Conservation (phyloP, 116 monocot genomes). For the Iris pallida region DNA sequence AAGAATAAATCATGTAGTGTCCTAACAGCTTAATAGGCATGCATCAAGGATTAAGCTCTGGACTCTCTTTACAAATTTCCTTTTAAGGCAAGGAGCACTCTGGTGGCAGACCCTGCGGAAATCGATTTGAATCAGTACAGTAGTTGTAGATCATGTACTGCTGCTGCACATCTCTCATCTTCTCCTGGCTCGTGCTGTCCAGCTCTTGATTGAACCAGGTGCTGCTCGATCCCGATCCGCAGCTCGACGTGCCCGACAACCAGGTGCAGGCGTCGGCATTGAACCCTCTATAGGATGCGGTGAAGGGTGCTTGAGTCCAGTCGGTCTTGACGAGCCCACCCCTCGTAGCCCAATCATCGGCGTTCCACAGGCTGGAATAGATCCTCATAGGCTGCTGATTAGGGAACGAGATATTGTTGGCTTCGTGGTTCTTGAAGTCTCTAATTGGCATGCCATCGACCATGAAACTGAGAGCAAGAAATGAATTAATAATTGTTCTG, state of each 20-base stretch:
- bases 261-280: slow-evolving; percentile 49
- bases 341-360: slow-evolving; percentile 69
- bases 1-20: too few species aligned
- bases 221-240: slow-evolving; percentile 4
- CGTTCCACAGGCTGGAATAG: slow-evolving; percentile 65
- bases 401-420: slow-evolving; percentile 43
- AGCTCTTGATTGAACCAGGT: slow-evolving; percentile 40
- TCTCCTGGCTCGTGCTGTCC: slow-evolving; percentile 27
- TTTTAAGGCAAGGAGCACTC: slow-evolving; percentile 30
- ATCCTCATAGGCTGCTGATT: slow-evolving; percentile 61
- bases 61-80: too few species aligned
- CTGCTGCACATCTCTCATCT: slow-evolving; percentile 39
- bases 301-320: slow-evolving; percentile 52
- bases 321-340: slow-evolving; percentile 63
- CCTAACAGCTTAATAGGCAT: too few species aligned
- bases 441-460: slow-evolving; percentile 55
- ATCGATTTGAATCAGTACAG: slow-evolving; percentile 38
- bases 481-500: not conserved
- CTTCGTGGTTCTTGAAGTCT: slow-evolving; percentile 56
- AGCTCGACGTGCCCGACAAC: slow-evolving; percentile 26
- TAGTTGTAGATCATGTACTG: slow-evolving; percentile 53
- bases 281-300: slow-evolving; percentile 41
- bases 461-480: slow-evolving; percentile 32
- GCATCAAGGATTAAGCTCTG: too few species aligned
- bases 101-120: slow-evolving; percentile 44